Conservation (phyloP, 2,329 filamentous ascomycete species). For the Verticillium zaregamsianum region DNA sequence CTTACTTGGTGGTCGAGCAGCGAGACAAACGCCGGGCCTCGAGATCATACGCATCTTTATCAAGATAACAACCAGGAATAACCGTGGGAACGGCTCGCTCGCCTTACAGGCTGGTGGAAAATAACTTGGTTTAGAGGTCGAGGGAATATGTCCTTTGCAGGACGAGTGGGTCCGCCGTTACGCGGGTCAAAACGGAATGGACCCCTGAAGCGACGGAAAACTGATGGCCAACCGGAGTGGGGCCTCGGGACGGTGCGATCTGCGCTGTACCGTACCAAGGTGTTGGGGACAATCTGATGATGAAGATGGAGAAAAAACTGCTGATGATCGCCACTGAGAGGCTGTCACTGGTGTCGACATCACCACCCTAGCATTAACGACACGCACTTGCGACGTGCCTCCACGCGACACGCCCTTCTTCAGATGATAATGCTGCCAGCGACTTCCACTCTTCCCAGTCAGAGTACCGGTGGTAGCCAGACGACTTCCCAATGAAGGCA, state of each 20-base stretch:
- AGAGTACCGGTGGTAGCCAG: constrained; percentile 8
- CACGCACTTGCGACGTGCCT: background rate
- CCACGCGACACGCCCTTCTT: background rate
- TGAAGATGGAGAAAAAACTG: background rate
- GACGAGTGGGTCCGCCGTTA: too few relatives aligned
- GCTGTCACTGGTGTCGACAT: background rate
- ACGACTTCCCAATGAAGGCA: constrained; percentile 34
- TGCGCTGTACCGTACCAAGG: background rate
- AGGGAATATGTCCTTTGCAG: too few relatives aligned
- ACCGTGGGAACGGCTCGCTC: too few relatives aligned
- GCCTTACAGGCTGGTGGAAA: too few relatives aligned
- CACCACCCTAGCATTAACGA: background rate
- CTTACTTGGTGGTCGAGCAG: too few relatives aligned
- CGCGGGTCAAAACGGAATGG: background rate
- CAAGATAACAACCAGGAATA: too few relatives aligned
- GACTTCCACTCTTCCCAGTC: background rate
- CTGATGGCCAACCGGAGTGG: background rate
- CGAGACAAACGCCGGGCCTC: too few relatives aligned
- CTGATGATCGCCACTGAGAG: background rate
- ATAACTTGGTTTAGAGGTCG: too few relatives aligned
- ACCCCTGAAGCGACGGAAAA: background rate
- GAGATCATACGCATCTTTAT: too few relatives aligned
- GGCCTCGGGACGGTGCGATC: background rate
- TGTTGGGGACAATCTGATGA: constrained; percentile 5
- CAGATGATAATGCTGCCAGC: background rate